A percentile compares a stretch with the other conserved stretches of the same genome.
phyloP scores from a whole-genome alignment of 2,329 filamentous ascomycete species.

The Penicillium sp. region DNA sequence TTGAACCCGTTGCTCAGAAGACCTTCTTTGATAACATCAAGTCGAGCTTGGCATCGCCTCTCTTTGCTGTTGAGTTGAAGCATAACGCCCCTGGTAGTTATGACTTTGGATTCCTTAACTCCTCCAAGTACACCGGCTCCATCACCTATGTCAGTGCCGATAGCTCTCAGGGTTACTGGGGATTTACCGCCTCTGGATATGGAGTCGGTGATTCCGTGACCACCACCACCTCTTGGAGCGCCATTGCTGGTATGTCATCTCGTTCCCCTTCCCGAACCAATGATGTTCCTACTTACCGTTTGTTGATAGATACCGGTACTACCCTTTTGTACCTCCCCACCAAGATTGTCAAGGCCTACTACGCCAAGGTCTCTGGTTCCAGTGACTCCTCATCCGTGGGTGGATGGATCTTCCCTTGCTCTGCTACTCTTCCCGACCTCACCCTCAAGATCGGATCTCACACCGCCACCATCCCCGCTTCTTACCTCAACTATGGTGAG shows the following conservation, averaged over 20 bases:
- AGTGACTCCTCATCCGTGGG: slow-evolving; percentile 52
- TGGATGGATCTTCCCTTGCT: slow-evolving; percentile 60
- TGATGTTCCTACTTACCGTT: neutral
- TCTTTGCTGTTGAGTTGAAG: slow-evolving; percentile 60
- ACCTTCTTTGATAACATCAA: slow-evolving; percentile 65
- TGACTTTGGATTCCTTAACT: slow-evolving; percentile 63
- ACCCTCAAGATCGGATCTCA: slow-evolving; percentile 54
- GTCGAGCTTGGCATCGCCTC: slow-evolving; percentile 49
- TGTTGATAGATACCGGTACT: slow-evolving; percentile 62
- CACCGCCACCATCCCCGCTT: slow-evolving; percentile 56
- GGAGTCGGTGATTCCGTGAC: slow-evolving; percentile 52
- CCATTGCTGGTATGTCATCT: slow-evolving; percentile 52
- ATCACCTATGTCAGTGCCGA: slow-evolving; percentile 62
- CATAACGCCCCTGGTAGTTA: slow-evolving; percentile 55
- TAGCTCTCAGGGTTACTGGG: slow-evolving; percentile 64
- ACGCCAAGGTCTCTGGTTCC: slow-evolving; percentile 58
- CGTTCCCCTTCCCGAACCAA: neutral
- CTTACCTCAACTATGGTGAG: slow-evolving; percentile 56
- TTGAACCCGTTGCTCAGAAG: slow-evolving; percentile 41
- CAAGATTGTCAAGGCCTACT: slow-evolving; percentile 60
- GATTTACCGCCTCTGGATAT: slow-evolving; percentile 61
- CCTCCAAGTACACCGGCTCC: slow-evolving; percentile 58
- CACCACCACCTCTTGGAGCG: slow-evolving; percentile 44
- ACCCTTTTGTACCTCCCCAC: slow-evolving; percentile 65
- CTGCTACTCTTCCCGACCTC: slow-evolving; percentile 55